Base-by-base conservation (phyloP, 1,139 yeast genomes). In the Wickerhamomyces sp. region DNA sequence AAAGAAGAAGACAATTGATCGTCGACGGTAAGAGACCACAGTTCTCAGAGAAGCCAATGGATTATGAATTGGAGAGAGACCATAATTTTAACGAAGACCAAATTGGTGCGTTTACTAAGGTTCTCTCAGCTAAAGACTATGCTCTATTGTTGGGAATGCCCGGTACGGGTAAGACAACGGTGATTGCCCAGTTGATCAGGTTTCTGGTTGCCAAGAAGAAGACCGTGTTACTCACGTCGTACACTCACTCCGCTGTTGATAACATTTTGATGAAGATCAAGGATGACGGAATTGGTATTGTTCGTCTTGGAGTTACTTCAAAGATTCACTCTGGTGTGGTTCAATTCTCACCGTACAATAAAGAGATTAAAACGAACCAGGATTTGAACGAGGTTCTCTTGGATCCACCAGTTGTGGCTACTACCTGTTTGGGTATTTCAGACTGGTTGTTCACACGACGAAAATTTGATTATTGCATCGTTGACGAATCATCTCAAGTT, bases 151-250 rank as follows among this genome's bases (percentile, higher is more conserved):
- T 89, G 38, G 99, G 99, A 1, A 91, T 93, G 98, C 98, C 98
- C 0, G 99, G 99, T 2, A 91, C 98, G 0, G 99, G 99, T 13
- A 91, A 93, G 54, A 91, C 98, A 0, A 89, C 97, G 0, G 83
- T 89, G 0, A 86, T 91, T 40, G 86, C 94, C 0, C 79, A 81
- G 31, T 56, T 91, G 13, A 81, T 89, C 30, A 67, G 71, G 39
- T 61, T 71, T 26, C 59, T 91, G 23, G 83, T 81, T 0, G 58
- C 59, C 1, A 69, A 69, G 24, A 78, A 76, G 2, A 83, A 84
- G 49, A 66, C 85, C 0, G 82, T 91, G 0, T 62, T 91, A 28
- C 61, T 93, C 32, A 75, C 96, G 0, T 85, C 96, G 0, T 88
- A 86, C 54, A 91, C 99, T 0, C 95, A 91, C 55, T 84, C 96